Base-by-base conservation (phyloP, 1,284 basidiomycete genomes). In the Leccinum ponderosum region DNA sequence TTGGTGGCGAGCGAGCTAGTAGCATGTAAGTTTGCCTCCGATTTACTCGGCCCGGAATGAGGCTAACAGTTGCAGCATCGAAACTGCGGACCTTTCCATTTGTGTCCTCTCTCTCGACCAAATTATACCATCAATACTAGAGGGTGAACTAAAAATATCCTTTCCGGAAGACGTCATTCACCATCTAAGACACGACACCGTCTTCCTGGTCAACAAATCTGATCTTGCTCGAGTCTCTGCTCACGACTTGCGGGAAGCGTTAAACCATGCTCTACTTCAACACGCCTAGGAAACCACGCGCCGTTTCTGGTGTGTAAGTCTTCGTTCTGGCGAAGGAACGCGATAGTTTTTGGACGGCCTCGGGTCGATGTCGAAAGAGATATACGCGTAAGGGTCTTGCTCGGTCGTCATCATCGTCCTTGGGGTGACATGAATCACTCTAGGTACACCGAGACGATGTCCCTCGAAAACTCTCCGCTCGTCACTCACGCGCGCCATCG, bases 401-500 rank as follows among this genome's bases (percentile, higher is more conserved):
- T 42, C 35, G 4, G 9, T 56, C 25, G 15, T 52, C 3, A 0
- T 12, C 27, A 2, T 53, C 8, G 27, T 37, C 22, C n/a, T 54
- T 58, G 6, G 7, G 20, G 2, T 60, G 27, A 56, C 17, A 14
- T 20, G 8, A 47, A 14, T 56, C 27, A 17, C 39, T 42, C 35
- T 50, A 71, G 69, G 25, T 64, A 71, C 57, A 55, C 62, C 17
- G 65, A 71, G n/a, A 35, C 39, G 3, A 63, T 63, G 67, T 69
- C 72, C 29, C 51, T 59, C 9, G 62, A 61, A 0, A 54, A 56
- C 25, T 71, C 65, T 14, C 90, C 91, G 0, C 76, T 95, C 12
- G 85, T 95, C 57, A 94, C 91, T 0, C 89, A 92, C 62, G 83
- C 86, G 3, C 84, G 94, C 17, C 94, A 96, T 72, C 83, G 92